These are phyloP conservation scores for Phytophthora macrochlamydospora DNA, from an alignment of 352 stramenopile genomes.

Conservation along the genomic window DNA sequence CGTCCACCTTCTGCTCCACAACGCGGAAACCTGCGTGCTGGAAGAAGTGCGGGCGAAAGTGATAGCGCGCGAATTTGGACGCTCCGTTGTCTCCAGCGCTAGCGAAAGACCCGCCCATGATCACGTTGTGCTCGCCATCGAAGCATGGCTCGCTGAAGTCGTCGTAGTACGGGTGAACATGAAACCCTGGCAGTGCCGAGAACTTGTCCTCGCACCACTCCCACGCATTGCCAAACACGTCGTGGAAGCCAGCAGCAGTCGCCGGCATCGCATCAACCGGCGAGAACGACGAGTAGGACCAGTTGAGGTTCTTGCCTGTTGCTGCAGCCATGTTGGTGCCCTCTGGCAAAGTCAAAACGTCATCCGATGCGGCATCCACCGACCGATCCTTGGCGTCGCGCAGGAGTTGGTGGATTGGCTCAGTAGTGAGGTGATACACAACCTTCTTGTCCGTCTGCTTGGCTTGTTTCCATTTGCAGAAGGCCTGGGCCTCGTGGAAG, in stretches of 20 bases:
- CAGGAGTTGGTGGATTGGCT: conserved; percentile 94
- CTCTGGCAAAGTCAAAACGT: conserved; percentile 70
- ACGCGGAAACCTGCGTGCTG: conserved; percentile 96
- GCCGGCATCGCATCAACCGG: conserved; percentile 86
- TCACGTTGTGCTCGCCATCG: conserved; percentile 96
- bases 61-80: conserved; percentile 95
- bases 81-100: conserved; percentile 94
- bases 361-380: conserved; percentile 54
- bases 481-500: conserved; percentile 95
- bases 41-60: conserved; percentile 97
- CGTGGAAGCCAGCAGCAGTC: conserved; percentile 86
- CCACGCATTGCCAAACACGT: conserved; percentile 96
- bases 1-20: conserved; percentile 86
- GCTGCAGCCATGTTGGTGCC: conserved; percentile 46
- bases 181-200: conserved; percentile 92
- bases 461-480: conserved; percentile 87
- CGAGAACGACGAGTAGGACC: conserved; percentile 91
- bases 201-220: conserved; percentile 97
- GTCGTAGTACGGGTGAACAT: conserved; percentile 94
- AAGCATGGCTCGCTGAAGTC: conserved; percentile 98
- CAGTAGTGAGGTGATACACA: conserved; percentile 91
- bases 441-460: conserved; percentile 63
- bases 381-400: conserved; percentile 68
- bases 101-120: conserved; percentile 96
- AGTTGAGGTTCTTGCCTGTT: conserved; percentile 91